Conservation (phyloP, 345 rosid genomes). For the Noccaea caerulescens region DNA sequence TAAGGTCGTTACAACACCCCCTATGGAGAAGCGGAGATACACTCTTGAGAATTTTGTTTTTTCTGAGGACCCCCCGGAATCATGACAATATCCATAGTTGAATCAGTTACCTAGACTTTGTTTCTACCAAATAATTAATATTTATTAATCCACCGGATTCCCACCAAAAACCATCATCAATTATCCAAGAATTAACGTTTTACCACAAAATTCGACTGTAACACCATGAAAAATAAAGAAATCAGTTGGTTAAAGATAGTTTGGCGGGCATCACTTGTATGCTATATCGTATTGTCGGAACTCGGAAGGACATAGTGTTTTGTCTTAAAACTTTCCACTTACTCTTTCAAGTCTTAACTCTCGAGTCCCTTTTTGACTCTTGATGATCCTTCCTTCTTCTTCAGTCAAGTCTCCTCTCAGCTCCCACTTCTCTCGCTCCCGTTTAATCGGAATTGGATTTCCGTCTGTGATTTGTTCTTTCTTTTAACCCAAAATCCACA, state of each 20-base stretch:
- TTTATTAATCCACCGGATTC: not conserved
- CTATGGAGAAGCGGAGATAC: not conserved
- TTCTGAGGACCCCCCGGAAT: not conserved
- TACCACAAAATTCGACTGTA: not conserved
- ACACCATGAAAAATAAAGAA: not conserved
- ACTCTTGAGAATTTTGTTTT: not conserved
- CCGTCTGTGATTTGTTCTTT: not conserved
- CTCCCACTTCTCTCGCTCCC: slow-evolving; percentile 10
- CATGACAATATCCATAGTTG: not conserved
- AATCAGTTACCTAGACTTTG: not conserved
- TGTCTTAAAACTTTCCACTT: not conserved
- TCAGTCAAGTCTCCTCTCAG: not conserved
- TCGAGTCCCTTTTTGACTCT: slow-evolving; percentile 16
- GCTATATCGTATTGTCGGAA: not conserved
- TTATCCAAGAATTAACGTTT: not conserved
- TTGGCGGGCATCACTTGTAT: not conserved
- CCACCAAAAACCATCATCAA: not conserved
- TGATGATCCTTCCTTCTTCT: slow-evolving; percentile 12
- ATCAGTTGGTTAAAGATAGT: not conserved
- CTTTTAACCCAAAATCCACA: not conserved
- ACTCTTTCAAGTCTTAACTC: not conserved
- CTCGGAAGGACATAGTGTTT: too few species aligned
- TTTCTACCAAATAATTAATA: not conserved
- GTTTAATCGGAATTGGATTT: not conserved
- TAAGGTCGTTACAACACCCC: not conserved